Base-by-base conservation (phyloP, 2,329 filamentous ascomycete genomes). In the Phyllosticta citrichinensis region DNA sequence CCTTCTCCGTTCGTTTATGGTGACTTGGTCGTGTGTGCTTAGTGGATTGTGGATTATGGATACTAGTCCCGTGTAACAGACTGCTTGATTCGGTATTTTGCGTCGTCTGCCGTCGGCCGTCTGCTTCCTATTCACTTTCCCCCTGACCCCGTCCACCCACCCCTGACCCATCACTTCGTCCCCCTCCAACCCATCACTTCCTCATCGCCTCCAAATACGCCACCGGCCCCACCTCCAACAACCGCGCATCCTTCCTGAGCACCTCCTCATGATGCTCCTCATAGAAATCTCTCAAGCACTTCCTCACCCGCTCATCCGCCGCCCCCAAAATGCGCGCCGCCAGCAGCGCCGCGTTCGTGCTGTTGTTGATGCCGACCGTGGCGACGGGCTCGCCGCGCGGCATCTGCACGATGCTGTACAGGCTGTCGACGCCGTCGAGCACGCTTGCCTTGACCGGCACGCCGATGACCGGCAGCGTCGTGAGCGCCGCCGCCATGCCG, bases 261-360 rank as follows among this genome's bases (percentile, higher is more conserved):
- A 90, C 87, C 67, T 87, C 84, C 61, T 78, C 76, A 70, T 82
- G 81, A 76, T 87, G 86, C 8, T 81, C 78, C 57, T 78, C 74
- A 71, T 85, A 82, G 69, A 88, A 91, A 19, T 78, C 74, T 64
- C 79, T 79, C 76, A 89, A 78, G 66, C 80, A 79, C 62, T 80
- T 74, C 56, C 78, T 74, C n/a, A 88, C 77, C n/a, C 75, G 77
- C 14, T 76, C 74, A 62, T 87, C 81, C 47, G 76, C 78, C 24
- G 69, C 68, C 2, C 75, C 75, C 52, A 79, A 56, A 22, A 79
- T 76, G 53, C 77, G 66, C 19, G 75, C 75, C 5, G 78, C 78
- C 35, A 79, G 64, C 61, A 81, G 65, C 53, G 78, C 79, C 24
- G 77, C 78, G 65, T 78, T 78, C 35, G 72, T 74, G 33, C 66